phyloP scores from a whole-genome alignment of 2,329 filamentous ascomycete species.

The Beauveria bassiana region DNA sequence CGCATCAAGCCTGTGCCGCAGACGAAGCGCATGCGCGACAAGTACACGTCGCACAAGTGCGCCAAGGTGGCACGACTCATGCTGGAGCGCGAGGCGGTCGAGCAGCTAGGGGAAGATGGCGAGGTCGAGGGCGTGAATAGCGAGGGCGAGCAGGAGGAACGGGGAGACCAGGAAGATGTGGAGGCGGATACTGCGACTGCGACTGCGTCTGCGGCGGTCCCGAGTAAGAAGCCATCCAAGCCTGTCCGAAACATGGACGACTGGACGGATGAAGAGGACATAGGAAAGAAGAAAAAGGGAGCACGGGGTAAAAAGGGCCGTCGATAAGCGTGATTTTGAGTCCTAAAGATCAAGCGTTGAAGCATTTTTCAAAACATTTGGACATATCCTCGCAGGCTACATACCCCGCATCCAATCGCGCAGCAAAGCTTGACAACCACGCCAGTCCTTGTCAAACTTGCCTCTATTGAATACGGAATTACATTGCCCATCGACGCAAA shows the following conservation, averaged over 20 bases:
- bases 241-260: conserved; percentile 1
- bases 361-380: too few species aligned
- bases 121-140: background rate
- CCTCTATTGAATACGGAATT: too few species aligned
- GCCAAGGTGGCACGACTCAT: conserved; percentile 10
- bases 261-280: conserved; percentile 8
- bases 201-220: background rate
- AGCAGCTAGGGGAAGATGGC: background rate
- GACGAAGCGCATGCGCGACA: conserved; percentile 12
- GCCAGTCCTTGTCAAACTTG: too few species aligned
- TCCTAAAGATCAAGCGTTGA: too few species aligned
- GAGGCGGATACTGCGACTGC: too few species aligned
- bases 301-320: background rate
- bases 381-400: too few species aligned
- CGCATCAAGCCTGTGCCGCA: conserved; percentile 9
- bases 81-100: conserved; percentile 6
- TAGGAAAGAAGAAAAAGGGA: conserved; percentile 2
- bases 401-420: too few species aligned
- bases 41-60: conserved; percentile 10
- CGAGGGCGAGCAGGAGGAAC: background rate
- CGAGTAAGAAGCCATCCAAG: background rate
- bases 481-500: too few species aligned
- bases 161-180: too few species aligned
- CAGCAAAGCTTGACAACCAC: too few species aligned
- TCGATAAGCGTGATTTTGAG: background rate